Percentiles rank a stretch among this genome's conserved stretches.
These are phyloP conservation scores for Hanseniaspora uvarum DNA, from an alignment of 1,139 yeast genomes.

Conservation along the genomic window DNA sequence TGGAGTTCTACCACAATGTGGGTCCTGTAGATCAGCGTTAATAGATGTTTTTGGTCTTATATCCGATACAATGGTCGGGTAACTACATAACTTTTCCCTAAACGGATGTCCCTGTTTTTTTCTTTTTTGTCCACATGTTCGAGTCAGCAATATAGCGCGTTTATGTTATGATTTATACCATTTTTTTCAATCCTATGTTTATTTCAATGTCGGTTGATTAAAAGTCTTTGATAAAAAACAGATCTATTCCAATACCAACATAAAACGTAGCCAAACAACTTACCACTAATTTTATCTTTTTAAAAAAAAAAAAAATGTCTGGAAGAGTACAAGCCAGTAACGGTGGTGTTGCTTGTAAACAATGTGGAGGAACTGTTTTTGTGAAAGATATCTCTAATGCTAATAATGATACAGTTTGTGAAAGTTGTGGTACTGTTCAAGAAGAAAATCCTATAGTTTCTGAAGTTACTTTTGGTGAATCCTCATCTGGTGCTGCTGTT, in stretches of 20 bases:
- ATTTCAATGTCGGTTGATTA: too few species aligned
- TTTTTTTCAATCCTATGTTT: too few species aligned
- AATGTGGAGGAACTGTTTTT: constrained; percentile 41
- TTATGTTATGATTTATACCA: neutral
- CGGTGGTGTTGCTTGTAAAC: constrained; percentile 29
- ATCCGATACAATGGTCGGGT: too few species aligned
- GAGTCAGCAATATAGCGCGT: neutral
- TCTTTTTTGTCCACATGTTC: neutral
- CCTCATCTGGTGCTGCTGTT: constrained; percentile 85
- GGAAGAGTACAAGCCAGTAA: constrained; percentile 19
- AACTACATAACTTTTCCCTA: neutral
- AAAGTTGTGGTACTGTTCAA: constrained; percentile 70
- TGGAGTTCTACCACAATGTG: too few species aligned
- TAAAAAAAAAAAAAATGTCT: neutral
- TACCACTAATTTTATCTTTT: too few species aligned
- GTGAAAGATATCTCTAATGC: constrained; percentile 46
- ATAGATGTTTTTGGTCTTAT: too few species aligned
- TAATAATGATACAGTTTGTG: constrained; percentile 70
- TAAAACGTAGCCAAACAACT: too few species aligned
- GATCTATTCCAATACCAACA: too few species aligned
- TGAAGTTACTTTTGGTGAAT: constrained; percentile 89
- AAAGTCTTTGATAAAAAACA: too few species aligned
- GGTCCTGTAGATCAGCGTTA: too few species aligned
- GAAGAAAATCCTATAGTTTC: constrained; percentile 92
- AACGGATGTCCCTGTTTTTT: neutral